Percentiles rank a stretch among this genome's conserved stretches.
Evolutionary conservation across 768 basidiomycete genomes (phyloP).

Genomic region (Pholiota molesta): DNA sequence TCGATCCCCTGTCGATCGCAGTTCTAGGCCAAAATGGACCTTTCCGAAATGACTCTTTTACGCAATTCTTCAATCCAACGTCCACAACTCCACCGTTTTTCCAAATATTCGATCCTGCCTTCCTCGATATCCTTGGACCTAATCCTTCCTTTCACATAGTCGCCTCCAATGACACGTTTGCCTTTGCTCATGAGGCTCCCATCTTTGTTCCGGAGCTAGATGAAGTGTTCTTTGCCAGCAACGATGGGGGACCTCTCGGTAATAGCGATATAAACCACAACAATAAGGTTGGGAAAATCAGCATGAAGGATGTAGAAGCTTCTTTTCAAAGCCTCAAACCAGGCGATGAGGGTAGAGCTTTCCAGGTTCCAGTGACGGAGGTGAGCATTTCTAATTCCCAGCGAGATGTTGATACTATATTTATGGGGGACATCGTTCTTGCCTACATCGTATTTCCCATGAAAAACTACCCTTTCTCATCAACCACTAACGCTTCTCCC

Average conservation of each 20-base stretch:
- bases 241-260: constrained; percentile 66
- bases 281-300: constrained; percentile 65
- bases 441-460: background rate
- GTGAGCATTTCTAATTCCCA: constrained; percentile 25
- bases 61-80: constrained; percentile 48
- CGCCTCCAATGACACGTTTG: constrained; percentile 61
- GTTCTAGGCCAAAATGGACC: constrained; percentile 49
- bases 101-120: constrained; percentile 51
- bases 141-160: constrained; percentile 61
- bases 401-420: no score
- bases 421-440: background rate
- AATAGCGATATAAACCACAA: constrained; percentile 66
- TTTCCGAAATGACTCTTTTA: constrained; percentile 41
- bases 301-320: constrained; percentile 53
- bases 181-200: constrained; percentile 81
- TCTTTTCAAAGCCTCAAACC: constrained; percentile 40
- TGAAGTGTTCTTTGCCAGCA: constrained; percentile 74
- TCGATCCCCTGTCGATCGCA: constrained; percentile 53
- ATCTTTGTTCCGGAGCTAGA: constrained; percentile 69
- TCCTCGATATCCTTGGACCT: constrained; percentile 60
- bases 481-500: constrained; percentile 5
- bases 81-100: constrained; percentile 58
- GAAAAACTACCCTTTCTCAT: background rate
- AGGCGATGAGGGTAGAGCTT: constrained; percentile 27
- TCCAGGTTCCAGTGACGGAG: constrained; percentile 53